Percentiles rank a stretch among this genome's conserved stretches.
These are phyloP conservation scores for Fusarium humuli DNA, from an alignment of 2,329 filamentous ascomycete genomes.

Conservation along the genomic window DNA sequence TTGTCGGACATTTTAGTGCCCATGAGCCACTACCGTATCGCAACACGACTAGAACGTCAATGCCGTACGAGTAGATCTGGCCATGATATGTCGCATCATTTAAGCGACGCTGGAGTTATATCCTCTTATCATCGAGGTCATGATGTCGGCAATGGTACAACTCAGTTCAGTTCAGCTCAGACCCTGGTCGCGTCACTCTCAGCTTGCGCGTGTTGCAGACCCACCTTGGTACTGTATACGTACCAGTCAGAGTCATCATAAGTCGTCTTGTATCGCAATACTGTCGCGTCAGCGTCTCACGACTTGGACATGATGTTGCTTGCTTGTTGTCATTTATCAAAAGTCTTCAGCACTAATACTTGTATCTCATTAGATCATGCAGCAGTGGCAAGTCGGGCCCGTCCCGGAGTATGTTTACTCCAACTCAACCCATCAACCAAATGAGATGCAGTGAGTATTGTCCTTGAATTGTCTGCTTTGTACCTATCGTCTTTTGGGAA, in stretches of 20 bases:
- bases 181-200: constrained; percentile 46
- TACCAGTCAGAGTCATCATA: constrained; percentile 37
- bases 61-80: background rate
- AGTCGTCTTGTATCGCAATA: constrained; percentile 25
- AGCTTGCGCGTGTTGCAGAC: constrained; percentile 43
- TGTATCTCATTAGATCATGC: constrained; percentile 61
- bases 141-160: constrained; percentile 27
- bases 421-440: constrained; percentile 65
- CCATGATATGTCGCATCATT: background rate
- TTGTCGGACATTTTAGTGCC: constrained; percentile 4
- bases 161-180: constrained; percentile 31
- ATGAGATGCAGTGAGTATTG: constrained; percentile 70
- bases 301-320: constrained; percentile 22
- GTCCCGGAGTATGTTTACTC: constrained; percentile 70
- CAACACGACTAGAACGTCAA: background rate
- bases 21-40: background rate
- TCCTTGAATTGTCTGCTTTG: constrained; percentile 54
- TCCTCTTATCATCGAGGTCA: constrained; percentile 4
- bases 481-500: constrained; percentile 23
- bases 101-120: background rate
- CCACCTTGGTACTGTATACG: constrained; percentile 38
- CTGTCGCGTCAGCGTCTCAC: constrained; percentile 22
- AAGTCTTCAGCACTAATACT: constrained; percentile 39
- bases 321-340: constrained; percentile 16
- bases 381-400: constrained; percentile 71